Evolutionary conservation across 768 basidiomycete species (phyloP).

Genomic region (Trametes coccinea): DNA sequence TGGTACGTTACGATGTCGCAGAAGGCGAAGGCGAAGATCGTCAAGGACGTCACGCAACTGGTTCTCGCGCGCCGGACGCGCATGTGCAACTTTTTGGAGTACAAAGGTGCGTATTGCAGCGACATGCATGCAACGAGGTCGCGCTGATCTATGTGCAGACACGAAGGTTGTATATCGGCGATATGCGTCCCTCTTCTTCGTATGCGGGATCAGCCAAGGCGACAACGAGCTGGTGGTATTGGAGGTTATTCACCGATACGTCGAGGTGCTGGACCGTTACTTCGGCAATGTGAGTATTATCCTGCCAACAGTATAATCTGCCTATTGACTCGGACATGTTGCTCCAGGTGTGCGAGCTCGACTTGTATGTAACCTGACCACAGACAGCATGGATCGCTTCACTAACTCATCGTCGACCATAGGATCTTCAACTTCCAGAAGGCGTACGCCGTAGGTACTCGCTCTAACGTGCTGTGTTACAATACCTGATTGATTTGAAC

Average conservation of each 20-base stretch:
- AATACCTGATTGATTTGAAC: background rate
- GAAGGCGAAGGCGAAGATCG: slow-evolving; percentile 85
- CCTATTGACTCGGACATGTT: background rate
- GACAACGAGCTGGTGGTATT: slow-evolving; percentile 94
- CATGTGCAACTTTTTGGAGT: slow-evolving; percentile 97
- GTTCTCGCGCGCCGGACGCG: slow-evolving; percentile 84
- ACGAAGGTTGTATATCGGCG: slow-evolving; percentile 91
- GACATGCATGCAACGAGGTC: no score
- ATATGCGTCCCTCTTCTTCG: slow-evolving; percentile 95
- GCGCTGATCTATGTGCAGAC: slow-evolving; percentile 45
- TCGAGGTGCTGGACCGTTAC: slow-evolving; percentile 81
- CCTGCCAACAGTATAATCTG: background rate
- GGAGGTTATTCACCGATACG: slow-evolving; percentile 93
- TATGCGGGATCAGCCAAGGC: slow-evolving; percentile 75
- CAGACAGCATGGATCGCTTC: background rate
- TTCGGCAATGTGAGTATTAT: slow-evolving; percentile 75
- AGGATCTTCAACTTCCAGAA: slow-evolving; percentile 99
- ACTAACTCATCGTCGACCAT: background rate
- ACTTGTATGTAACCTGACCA: slow-evolving; percentile 58
- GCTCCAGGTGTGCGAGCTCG: slow-evolving; percentile 84
- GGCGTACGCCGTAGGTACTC: slow-evolving; percentile 72
- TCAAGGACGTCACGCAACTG: slow-evolving; percentile 93
- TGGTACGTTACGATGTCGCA: slow-evolving; percentile 89
- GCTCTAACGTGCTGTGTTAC: background rate
- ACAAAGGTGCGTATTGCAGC: slow-evolving; percentile 68